Base-by-base conservation (phyloP, 768 basidiomycete genomes). In the Hortiboletus campestris region DNA sequence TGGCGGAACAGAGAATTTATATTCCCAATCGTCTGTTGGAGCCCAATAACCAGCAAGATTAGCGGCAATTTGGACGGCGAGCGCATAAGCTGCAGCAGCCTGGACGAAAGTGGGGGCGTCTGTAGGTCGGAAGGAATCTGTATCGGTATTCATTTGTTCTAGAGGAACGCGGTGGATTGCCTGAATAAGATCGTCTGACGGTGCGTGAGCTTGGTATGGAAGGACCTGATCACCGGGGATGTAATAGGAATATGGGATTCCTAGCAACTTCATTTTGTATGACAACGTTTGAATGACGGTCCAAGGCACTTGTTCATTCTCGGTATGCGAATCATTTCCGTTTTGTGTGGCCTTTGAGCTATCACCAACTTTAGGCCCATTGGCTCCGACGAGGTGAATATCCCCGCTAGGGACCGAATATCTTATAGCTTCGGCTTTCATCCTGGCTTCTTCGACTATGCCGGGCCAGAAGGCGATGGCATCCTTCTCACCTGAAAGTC, bases 401-500 rank as follows among this genome's bases (percentile, higher is more conserved):
- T 19, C 28, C 22, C 50, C 59, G 13, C 46, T 52, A 45, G 53
- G 11, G n/a, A 53, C 17, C 8, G 55, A 52, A 39, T 70, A 65
- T 11, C 75, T 75, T 1, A 76, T 60, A 28, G 80, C 67, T 40
- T 75, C 70, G 3, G 77, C 73, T 63, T 79, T 82, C 49, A 87
- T 66, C 52, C 74, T 78, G 16, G 78, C 67, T 53, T 86, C 81
- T 17, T 85, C 78, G 9, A 92, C 79, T 20, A 91, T 63, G 2
- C 80, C 88, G 2, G 90, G 90, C 91, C 91, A 93, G 63, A 82
- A 86, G 25, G 70, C 64, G 58, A 93, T 87, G n/a, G 62, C 63
- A 46, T 78, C 75, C 17, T 73, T 74, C 17, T 72, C 67, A 2
- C 67, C 68, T 4, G 68, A 64, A 1, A 73, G 65, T 1, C 77